Evolutionary conservation across 2,329 filamentous ascomycete species (phyloP).

Genomic region (Elsinoe batatas): DNA sequence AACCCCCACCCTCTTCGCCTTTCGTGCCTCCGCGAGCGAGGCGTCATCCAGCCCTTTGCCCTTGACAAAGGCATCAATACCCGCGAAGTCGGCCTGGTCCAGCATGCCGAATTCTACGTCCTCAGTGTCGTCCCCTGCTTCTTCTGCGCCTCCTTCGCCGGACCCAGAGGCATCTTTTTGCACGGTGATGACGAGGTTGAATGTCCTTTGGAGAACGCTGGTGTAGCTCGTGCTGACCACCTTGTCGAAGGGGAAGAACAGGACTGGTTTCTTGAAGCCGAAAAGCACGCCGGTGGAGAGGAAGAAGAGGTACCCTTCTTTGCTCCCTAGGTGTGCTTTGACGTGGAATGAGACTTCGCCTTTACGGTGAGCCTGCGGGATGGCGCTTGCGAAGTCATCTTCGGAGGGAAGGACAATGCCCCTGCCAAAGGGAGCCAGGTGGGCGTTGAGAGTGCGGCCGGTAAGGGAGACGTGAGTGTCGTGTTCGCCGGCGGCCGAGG

Average conservation of each 20-base stretch:
- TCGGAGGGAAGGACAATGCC: conserved; percentile 43
- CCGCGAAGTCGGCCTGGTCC: conserved; percentile 52
- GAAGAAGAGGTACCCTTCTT: conserved; percentile 59
- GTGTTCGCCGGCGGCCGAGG: conserved; percentile 24
- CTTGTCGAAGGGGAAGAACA: conserved; percentile 51
- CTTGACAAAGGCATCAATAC: conserved; percentile 54
- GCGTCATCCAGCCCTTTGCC: conserved; percentile 52
- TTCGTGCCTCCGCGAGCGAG: conserved; percentile 49
- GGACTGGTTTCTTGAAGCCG: conserved; percentile 56
- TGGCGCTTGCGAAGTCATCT: conserved; percentile 50
- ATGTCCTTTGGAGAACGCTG: conserved; percentile 54
- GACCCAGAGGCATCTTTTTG: not conserved
- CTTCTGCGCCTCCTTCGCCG: conserved; percentile 8
- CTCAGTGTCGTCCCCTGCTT: conserved; percentile 30
- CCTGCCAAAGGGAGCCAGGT: conserved; percentile 38
- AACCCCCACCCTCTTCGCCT: conserved; percentile 50
- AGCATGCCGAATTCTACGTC: conserved; percentile 58
- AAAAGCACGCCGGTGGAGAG: conserved; percentile 52
- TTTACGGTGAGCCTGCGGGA: conserved; percentile 51
- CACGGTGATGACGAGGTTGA: conserved; percentile 50
- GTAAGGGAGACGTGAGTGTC: conserved; percentile 39
- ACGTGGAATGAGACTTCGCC: conserved; percentile 54
- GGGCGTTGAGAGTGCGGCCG: conserved; percentile 38
- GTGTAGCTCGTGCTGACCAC: conserved; percentile 55
- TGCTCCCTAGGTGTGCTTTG: conserved; percentile 54